Base-by-base conservation (phyloP, 2,329 filamentous ascomycete genomes). In the Ophioceras dolichostomum region DNA sequence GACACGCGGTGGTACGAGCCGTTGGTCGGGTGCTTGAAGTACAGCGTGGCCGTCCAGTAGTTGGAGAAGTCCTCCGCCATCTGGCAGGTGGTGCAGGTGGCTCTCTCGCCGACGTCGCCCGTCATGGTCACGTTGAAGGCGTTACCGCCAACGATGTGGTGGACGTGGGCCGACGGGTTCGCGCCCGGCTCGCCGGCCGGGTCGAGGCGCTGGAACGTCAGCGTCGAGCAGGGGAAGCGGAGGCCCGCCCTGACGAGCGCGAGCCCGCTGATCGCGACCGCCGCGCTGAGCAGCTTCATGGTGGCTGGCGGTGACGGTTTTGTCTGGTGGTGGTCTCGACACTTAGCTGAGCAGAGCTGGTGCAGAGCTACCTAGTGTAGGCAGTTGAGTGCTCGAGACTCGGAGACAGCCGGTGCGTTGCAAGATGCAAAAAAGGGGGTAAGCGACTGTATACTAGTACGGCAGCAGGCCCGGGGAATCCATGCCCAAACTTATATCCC, bases 1-100 rank as follows among this genome's bases (percentile, higher is more conserved):
- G 41, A 41, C 24, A 52, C 49, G 26, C 47, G 46, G 43, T 50
- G 47, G 36, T 49, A 52, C 12, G 43, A 40, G 32, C 48, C 48
- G 41, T 52, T 52, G 19, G 39, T 45, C 24, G 49, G 45, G 26
- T 48, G 42, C 43, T 49, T 49, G 39, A 50, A 52, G 41, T 48
- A 52, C 32, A 52, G 32, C 18, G 37, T 32, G 14, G 49, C 49
- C 2, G 45, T 47, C 49, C 49, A 52, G 43, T 52, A 52, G 41
- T 52, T 52, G 20, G 49, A 52, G 17, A 52, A 52, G 37, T 52
- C 48, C 38, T 52, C 49, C 0, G 48, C 22, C 49, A 50, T 50
- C 39, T 52, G 47, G 43, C 49, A 52, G 3, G 49, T 52, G 2
- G 49, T 52, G 41, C 49, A 52, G 22, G 46, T 41, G 4, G 45